phyloP scores from a whole-genome alignment of 225 moss, liverwort and hornwort species.

The Rhytidiadelphus loreus region DNA sequence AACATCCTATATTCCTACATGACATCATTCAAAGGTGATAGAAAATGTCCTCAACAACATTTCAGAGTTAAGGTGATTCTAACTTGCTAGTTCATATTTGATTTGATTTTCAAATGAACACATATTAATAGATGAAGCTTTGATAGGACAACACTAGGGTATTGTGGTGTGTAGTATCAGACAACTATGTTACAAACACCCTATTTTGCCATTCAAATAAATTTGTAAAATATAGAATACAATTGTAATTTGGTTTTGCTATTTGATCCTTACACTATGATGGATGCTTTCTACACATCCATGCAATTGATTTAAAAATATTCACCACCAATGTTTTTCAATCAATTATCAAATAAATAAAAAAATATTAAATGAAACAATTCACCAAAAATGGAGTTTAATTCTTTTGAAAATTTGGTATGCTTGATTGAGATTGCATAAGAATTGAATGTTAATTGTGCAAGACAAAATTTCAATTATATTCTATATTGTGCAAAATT shows the following conservation, averaged over 20 bases:
- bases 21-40: too few relatives aligned
- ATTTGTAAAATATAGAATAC: neutral
- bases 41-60: fast-evolving
- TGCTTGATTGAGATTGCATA: neutral
- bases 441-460: neutral
- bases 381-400: neutral
- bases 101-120: neutral
- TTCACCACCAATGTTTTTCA: neutral
- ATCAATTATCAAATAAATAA: neutral
- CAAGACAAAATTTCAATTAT: neutral
- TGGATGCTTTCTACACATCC: neutral
- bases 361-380: neutral
- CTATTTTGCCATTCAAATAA: neutral
- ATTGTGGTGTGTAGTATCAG: fast-evolving
- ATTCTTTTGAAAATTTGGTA: too few relatives aligned
- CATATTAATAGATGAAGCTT: neutral
- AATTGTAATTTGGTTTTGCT: neutral
- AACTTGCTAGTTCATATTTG: neutral
- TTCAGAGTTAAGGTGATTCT: neutral
- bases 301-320: neutral
- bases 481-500: neutral
- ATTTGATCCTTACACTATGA: neutral
- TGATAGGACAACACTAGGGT: neutral
- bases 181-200: fast-evolving
- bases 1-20: too few relatives aligned